Conservation (phyloP, 352 stramenopile species). For the Elongisporangium senticosum region DNA sequence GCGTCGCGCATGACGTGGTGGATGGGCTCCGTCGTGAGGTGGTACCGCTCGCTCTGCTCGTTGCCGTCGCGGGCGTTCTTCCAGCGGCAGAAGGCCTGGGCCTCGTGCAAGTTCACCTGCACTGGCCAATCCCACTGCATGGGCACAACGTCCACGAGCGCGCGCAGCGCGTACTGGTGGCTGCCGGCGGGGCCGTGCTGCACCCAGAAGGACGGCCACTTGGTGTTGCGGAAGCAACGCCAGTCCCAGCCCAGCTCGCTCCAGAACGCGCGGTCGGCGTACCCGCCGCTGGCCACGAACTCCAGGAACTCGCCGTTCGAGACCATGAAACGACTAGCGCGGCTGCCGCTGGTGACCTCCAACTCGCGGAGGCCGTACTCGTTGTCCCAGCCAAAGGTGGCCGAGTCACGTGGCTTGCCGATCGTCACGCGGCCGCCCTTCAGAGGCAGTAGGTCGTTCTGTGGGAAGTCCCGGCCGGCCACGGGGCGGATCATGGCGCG, state of each 20-base stretch:
- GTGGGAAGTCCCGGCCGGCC: conserved; percentile 81
- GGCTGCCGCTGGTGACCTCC: conserved; percentile 76
- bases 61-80: conserved; percentile 67
- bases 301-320: conserved; percentile 96
- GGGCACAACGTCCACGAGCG: conserved; percentile 85
- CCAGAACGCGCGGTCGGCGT: conserved; percentile 90
- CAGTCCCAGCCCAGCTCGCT: conserved; percentile 92
- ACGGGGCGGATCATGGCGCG: conserved; percentile 34
- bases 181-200: conserved; percentile 87
- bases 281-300: conserved; percentile 93
- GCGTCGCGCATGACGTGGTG: conserved; percentile 86
- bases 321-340: conserved; percentile 89
- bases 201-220: conserved; percentile 95
- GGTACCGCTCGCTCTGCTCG: conserved; percentile 60
- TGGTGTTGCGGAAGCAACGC: conserved; percentile 93
- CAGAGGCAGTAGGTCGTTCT: conserved; percentile 87
- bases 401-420: conserved; percentile 90
- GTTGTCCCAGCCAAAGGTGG: conserved; percentile 97
- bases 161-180: conserved; percentile 92
- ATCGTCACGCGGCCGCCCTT: conserved; percentile 59
- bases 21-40: conserved; percentile 90
- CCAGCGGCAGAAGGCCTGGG: conserved; percentile 90
- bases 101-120: conserved; percentile 96
- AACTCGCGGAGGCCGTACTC: conserved; percentile 92
- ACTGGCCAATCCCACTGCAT: conserved; percentile 97